Base-by-base conservation (phyloP, 129 eudicot species). In the Saussurea involucrata region DNA sequence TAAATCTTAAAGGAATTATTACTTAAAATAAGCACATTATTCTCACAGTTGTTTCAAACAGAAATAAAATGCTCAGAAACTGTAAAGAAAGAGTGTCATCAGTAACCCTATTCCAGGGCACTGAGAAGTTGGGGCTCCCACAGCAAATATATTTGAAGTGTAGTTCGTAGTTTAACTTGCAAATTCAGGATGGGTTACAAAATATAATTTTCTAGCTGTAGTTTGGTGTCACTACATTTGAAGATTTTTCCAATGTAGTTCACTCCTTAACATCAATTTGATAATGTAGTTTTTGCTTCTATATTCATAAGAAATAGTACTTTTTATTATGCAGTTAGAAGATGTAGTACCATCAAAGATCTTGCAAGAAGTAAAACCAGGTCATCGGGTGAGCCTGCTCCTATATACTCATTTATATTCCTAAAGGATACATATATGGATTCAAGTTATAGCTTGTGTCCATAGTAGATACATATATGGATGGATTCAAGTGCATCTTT, bases 291-390 rank as follows among this genome's bases (percentile, higher is more conserved):
- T 22, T 74, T 21, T 11, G 60, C 27, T 46, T 66, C 15, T 83
- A 6, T 76, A 36, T 75, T 55, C 60, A 44, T 65, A 58, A 78
- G 31, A 37, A 66, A 22, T 53, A 12, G 27, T 64, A 76, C 8
- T 46, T 77, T 36, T 74, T 68, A 46, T 63, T 69, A n/a, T 49
- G 77, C 90, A 90, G 92, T 83, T 84, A 68, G 83, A 69, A 46
- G 63, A 66, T 76, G 80, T 13, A 40, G 33, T 24, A 27, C 76
- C 15, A 81, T 81, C 71, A 77, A 75, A 82, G 46, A 79, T 27
- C 40, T 65, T 53, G 53, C 66, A 49, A 58, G 64, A 72, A 76
- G 85, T 81, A 57, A 87, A 79, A 80, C 77, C 71, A 36, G 71
- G 78, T 71, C 69, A 68, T 8, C 77, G 78, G 87, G 96, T 90